Evolutionary conservation across 257 asterid genomes (phyloP), one percentile per base, ranked within the genome.

Genomic region (Solanum clarkiae): DNA sequence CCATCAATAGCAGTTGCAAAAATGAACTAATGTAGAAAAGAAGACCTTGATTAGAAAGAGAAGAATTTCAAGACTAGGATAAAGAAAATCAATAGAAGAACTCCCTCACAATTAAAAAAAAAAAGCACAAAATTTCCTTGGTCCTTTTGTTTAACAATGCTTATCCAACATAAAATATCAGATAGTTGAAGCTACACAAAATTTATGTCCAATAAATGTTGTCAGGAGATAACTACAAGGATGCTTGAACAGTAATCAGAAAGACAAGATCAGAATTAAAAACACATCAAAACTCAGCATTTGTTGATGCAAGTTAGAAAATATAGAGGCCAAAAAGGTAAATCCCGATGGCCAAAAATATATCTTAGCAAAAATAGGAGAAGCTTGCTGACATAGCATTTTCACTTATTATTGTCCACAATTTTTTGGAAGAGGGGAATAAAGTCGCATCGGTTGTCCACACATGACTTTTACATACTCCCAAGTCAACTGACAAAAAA

Each of bases 1-100:
- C 98, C 98, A 90, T 94, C 94, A 56, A 85, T 81, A 20, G 93
- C 86, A 65, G 96, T 92, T 60, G 97, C 90, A 62, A 93, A 90
- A 49, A 93, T 85, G 87, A 91, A 93, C 97, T 92, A 86, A 60
- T 82, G 85, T 44, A 84, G 55, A 86, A 85, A 51, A 56, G 17
- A 88, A 13, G 53, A 74, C 24, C 17, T 83, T 36, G 80, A 83
- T 55, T 40, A 60, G 71, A 81, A n/a, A 18, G 49, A 36, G 49
- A 56, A 80, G 13, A 40, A 40, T 11, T 36, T 49, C 13, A 47
- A 8, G 82, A 51, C 47, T 24, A 32, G 24, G 24, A 26, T 26
- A 77, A 5, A 51, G 22, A 77, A 14, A 51, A 49, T 75, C 45
- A 26, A 51, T 11, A 42, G 47, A 57, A 55, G 32, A 55, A 57